phyloP scores from a whole-genome alignment of 371 early-diverging fungal species.

The Mortierella sp. region DNA sequence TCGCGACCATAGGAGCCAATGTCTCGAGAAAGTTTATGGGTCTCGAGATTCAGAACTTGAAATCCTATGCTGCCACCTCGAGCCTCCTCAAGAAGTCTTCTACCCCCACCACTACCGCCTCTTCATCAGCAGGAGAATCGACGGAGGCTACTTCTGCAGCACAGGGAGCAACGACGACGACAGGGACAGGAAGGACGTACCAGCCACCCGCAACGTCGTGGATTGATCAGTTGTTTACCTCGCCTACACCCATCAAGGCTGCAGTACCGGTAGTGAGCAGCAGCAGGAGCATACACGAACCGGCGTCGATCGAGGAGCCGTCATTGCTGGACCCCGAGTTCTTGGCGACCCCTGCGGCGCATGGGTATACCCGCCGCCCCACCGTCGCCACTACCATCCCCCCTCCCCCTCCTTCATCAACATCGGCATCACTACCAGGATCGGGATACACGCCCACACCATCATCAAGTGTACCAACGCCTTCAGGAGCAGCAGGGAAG shows the following conservation, averaged over 20 bases:
- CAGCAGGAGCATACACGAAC: neutral
- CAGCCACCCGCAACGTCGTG: slow-evolving; percentile 15
- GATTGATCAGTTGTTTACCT: slow-evolving; percentile 44
- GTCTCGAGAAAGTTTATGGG: slow-evolving; percentile 42
- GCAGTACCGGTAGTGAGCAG: neutral
- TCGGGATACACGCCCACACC: neutral
- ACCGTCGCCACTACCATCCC: slow-evolving; percentile 25
- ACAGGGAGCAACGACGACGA: neutral
- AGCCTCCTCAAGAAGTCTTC: slow-evolving; percentile 33
- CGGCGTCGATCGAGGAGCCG: slow-evolving; percentile 14
- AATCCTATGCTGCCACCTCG: slow-evolving; percentile 46
- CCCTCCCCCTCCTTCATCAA: slow-evolving; percentile 4
- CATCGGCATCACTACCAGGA: slow-evolving; percentile 10
- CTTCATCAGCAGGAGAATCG: neutral
- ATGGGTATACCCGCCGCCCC: slow-evolving; percentile 30
- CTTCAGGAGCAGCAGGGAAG: slow-evolving; percentile 4
- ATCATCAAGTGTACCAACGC: neutral
- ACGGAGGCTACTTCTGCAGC: neutral
- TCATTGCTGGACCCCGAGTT: slow-evolving; percentile 42
- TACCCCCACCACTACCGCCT: neutral
- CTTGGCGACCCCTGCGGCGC: slow-evolving; percentile 48
- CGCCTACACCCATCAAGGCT: slow-evolving; percentile 12
- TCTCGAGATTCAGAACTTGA: slow-evolving; percentile 42
- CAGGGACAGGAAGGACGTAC: neutral
- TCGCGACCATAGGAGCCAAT: slow-evolving; percentile 34